Evolutionary conservation across 2,329 filamentous ascomycete species (phyloP), one percentile per base, ranked within the genome.

Genomic region (Sporothrix variecibatus): DNA sequence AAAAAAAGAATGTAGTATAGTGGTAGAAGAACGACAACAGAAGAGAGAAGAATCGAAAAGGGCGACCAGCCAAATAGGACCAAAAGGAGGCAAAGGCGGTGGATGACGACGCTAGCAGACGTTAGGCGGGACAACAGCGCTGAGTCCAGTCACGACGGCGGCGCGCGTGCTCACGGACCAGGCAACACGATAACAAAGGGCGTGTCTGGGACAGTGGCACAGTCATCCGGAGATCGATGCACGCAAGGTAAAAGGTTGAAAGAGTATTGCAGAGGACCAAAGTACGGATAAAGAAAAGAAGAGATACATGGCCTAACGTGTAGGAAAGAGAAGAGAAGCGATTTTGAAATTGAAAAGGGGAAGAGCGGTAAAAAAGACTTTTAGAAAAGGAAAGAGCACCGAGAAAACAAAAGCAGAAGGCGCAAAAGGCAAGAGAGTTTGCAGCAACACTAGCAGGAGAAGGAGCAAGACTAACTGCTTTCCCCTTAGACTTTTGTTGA

Each of bases 21-120:
- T 23, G 40, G 43, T 56, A 9, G 3, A n/a, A 51, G 15, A 34
- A 26, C 51, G 34, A 51, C 12, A 28, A 20, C n/a, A 53, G 65
- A 70, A 46, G 31, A 69, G 31, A n/a, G 40, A 43, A 26, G 65
- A 51, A 62, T 40, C 43, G 43, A 51, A 71, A 64, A 58, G 43
- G 40, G 62, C 49, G 71, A 73, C 43, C 62, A 34, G 49, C 56
- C 28, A 71, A 56, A 53, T 23, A 34, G 20, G 58, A 64, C 58
- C 65, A 58, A 72, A 53, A 73, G 60, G 72, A 73, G 46, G 72
- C 72, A 73, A 71, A 72, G 46, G 40, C 49, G 64, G 73, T 62
- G 60, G 72, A 75, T 75, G 74, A 75, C 72, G 69, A 74, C 74
- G 72, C 74, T 75, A 75, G 70, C 31, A 69, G 56, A 49, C 58